Evolutionary conservation across 2,329 filamentous ascomycete genomes (phyloP).

Genomic region (Fusarium napiforme): DNA sequence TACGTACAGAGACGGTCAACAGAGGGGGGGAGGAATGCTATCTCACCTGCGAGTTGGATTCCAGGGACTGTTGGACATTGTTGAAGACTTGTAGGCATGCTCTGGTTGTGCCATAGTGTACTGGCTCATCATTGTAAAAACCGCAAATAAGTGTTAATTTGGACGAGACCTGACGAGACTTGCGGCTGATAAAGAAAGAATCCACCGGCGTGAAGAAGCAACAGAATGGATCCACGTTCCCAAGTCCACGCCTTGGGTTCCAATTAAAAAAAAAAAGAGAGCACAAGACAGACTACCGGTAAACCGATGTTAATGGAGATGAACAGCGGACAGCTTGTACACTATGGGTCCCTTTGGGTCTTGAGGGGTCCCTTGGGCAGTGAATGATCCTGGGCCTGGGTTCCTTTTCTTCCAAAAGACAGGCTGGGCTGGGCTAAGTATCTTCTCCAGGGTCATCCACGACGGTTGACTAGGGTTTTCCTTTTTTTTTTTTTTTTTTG

Average conservation of each 20-base stretch:
- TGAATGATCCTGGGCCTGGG: conserved; percentile 43
- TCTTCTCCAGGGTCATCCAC: conserved; percentile 42
- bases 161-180: conserved; percentile 41
- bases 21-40: conserved; percentile 10
- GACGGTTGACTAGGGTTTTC: conserved; percentile 46
- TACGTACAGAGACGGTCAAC: background rate
- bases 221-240: conserved; percentile 17
- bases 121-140: conserved; percentile 50
- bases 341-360: conserved; percentile 46
- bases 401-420: conserved; percentile 39
- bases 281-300: conserved; percentile 28
- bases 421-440: conserved; percentile 35
- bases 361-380: conserved; percentile 37
- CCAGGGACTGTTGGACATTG: conserved; percentile 61
- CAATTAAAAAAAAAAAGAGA: conserved; percentile 40
- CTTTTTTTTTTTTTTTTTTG: conserved; percentile 37
- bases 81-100: conserved; percentile 59
- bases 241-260: conserved; percentile 40
- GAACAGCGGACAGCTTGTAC: conserved; percentile 39
- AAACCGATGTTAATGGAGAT: conserved; percentile 37
- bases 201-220: conserved; percentile 44
- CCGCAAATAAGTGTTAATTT: conserved; percentile 40
- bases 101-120: conserved; percentile 60
- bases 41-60: conserved; percentile 64
- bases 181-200: conserved; percentile 47